These are phyloP conservation scores for Staphylotrichum tortipilum DNA, from an alignment of 495 filamentous ascomycete species.

Conservation along the genomic window DNA sequence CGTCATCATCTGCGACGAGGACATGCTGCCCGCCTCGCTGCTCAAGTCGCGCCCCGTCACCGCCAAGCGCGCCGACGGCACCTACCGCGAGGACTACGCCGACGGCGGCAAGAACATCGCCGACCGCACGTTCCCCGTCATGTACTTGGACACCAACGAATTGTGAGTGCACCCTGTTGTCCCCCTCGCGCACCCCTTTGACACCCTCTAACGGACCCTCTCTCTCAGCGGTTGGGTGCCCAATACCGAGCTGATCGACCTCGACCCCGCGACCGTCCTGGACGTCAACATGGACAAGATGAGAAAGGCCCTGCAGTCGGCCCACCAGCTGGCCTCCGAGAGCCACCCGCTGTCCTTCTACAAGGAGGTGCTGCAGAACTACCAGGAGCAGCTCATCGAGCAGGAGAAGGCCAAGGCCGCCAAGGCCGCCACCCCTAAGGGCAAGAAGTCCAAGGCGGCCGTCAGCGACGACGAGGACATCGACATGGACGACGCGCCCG, in stretches of 20 bases:
- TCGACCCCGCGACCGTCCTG: constrained; percentile 61
- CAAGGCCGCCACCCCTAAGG: constrained; percentile 57
- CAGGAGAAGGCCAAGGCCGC: constrained; percentile 53
- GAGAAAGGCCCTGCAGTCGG: constrained; percentile 62
- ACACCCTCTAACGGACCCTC: no score
- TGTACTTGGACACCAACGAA: constrained; percentile 90
- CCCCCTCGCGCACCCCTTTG: no score
- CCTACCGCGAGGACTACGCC: constrained; percentile 71
- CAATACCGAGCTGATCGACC: constrained; percentile 66
- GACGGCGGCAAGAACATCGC: constrained; percentile 73
- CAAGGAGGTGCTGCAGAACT: constrained; percentile 64
- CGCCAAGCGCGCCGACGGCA: constrained; percentile 67
- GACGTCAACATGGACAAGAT: constrained; percentile 59
- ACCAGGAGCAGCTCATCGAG: constrained; percentile 51
- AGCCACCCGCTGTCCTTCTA: constrained; percentile 62
- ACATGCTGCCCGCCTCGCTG: constrained; percentile 71
- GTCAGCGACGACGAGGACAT: constrained; percentile 57
- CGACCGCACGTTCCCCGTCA: constrained; percentile 82
- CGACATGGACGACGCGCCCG: constrained; percentile 63
- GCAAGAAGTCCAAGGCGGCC: constrained; percentile 43
- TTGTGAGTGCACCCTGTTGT: constrained; percentile 67
- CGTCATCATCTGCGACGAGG: constrained; percentile 80
- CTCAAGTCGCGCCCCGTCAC: constrained; percentile 69
- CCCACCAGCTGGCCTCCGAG: constrained; percentile 65
- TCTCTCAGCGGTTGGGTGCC: constrained; percentile 71